phyloP scores from a whole-genome alignment of 2,329 filamentous ascomycete genomes.

The Ceratocystis eucalypticola region DNA sequence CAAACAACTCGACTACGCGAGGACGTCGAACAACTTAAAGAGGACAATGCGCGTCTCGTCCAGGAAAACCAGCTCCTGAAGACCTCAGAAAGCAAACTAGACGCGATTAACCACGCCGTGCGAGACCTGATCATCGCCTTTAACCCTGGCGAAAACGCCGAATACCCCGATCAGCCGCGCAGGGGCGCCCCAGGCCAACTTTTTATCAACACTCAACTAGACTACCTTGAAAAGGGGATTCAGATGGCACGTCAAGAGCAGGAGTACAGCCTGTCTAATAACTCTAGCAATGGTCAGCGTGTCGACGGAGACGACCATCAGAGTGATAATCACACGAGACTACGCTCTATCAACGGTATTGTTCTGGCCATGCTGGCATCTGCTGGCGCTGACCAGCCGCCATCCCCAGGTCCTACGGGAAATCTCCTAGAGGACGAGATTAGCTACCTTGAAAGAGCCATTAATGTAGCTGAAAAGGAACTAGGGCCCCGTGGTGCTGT shows the following conservation, averaged over 20 bases:
- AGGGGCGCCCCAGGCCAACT: conserved; percentile 29
- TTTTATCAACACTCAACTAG: conserved; percentile 44
- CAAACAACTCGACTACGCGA: conserved; percentile 38
- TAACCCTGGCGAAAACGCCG: conserved; percentile 41
- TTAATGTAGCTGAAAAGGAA: conserved; percentile 16
- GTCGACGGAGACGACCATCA: conserved; percentile 16
- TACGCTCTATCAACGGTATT: conserved; percentile 50
- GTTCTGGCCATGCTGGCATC: conserved; percentile 44
- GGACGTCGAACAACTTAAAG: conserved; percentile 34
- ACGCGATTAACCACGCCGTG: conserved; percentile 52
- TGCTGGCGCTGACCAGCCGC: conserved; percentile 36
- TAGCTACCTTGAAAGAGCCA: conserved; percentile 48
- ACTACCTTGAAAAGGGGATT: conserved; percentile 57
- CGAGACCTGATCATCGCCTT: conserved; percentile 52
- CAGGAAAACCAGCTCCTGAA: conserved; percentile 39
- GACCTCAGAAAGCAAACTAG: conserved; percentile 51
- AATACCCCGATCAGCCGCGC: conserved; percentile 28
- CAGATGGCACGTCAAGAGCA: conserved; percentile 46
- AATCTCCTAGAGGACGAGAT: conserved; percentile 53
- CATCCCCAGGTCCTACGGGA: conserved; percentile 44
- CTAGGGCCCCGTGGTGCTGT: conserved; percentile 15
- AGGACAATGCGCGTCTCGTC: conserved; percentile 32
- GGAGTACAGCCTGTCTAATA: conserved; percentile 26
- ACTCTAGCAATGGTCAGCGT: not conserved
- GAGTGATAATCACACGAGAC: conserved; percentile 38